These are phyloP conservation scores for Biscogniauxia marginata DNA, from an alignment of 2,329 filamentous ascomycete genomes.

Conservation along the genomic window DNA sequence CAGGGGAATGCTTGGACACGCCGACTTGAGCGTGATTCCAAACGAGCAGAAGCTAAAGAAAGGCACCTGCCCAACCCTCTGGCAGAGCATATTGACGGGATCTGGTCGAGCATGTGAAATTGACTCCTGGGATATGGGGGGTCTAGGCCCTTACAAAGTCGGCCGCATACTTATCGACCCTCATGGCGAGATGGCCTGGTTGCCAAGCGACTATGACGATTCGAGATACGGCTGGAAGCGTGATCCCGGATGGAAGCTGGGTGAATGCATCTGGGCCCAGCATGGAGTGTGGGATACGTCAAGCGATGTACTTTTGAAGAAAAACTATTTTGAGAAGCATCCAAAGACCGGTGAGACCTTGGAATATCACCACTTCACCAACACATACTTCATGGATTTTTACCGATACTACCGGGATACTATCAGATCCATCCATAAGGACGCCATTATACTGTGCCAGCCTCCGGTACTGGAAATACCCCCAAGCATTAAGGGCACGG, in stretches of 20 bases:
- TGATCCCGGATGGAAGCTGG: constrained; percentile 83
- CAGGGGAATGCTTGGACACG: constrained; percentile 78
- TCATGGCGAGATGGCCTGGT: constrained; percentile 80
- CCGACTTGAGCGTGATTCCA: constrained; percentile 78
- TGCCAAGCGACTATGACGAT: constrained; percentile 81
- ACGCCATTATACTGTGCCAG: constrained; percentile 86
- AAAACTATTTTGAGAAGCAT: constrained; percentile 83
- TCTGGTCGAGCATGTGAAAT: constrained; percentile 88
- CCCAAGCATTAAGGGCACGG: constrained; percentile 80
- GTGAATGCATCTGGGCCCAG: constrained; percentile 95
- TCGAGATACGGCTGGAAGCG: constrained; percentile 86
- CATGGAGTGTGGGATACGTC: constrained; percentile 91
- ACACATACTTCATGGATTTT: constrained; percentile 86
- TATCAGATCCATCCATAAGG: constrained; percentile 72
- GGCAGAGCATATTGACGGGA: constrained; percentile 90
- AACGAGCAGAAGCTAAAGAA: constrained; percentile 88
- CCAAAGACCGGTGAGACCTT: constrained; percentile 71
- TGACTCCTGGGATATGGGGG: constrained; percentile 90
- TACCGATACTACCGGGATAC: constrained; percentile 74
- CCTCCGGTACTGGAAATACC: constrained; percentile 90
- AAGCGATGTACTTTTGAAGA: constrained; percentile 73
- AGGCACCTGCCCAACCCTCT: constrained; percentile 88
- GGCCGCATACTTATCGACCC: constrained; percentile 83
- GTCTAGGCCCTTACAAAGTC: constrained; percentile 86
- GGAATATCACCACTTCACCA: constrained; percentile 83